Evolutionary conservation across 495 filamentous ascomycete genomes (phyloP), one percentile per base, ranked within the genome.

Genomic region (Trichoderma erinaceum): DNA sequence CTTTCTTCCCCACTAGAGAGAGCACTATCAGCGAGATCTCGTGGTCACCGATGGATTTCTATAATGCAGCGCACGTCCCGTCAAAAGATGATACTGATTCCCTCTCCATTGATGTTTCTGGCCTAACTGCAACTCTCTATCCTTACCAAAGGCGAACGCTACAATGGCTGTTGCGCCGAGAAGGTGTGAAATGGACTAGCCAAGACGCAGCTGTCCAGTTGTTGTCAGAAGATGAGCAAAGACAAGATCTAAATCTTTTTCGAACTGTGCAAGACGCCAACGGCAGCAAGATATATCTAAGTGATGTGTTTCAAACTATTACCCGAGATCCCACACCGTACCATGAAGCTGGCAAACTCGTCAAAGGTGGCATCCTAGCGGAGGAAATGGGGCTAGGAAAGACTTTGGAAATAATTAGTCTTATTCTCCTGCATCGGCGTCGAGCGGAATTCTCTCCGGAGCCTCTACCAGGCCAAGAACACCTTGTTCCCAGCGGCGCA

Each of bases 321-420:
- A 86, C 84, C 0, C 82, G 78, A 10, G 82, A 89, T 74, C 52
- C 81, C 2, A 76, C 75, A 32, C 58, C 76, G 10, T 87, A 88
- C 72, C 66, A 71, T 35, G 75, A 80, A 48, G 71, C 76, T 11
- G 75, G 82, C 61, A 72, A 56, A 46, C 67, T 69, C 2, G 67
- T 91, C 38, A 85, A 81, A 63, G 89, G 89, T 38, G 90, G 90
- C 52, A 88, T 86, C 38, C 83, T 99, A 25, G 92, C 93, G 0
- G 94, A 99, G 76, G 95, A 99, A 77, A 97, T 97, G 95, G 94
- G 94, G 0, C 79, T 99, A 5, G 95, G 95, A 1, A 99, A 99
- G 75, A 97, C 95, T 0, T 85, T 97, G 23, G 95, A 99, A 75
- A 83, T 94, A 65, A 90, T 95, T 61, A 85, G 90, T 2, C 77